These are phyloP conservation scores for Plasmodium yoelii DNA, from an alignment of 169 alveolate genomes.

Conservation along the genomic window DNA sequence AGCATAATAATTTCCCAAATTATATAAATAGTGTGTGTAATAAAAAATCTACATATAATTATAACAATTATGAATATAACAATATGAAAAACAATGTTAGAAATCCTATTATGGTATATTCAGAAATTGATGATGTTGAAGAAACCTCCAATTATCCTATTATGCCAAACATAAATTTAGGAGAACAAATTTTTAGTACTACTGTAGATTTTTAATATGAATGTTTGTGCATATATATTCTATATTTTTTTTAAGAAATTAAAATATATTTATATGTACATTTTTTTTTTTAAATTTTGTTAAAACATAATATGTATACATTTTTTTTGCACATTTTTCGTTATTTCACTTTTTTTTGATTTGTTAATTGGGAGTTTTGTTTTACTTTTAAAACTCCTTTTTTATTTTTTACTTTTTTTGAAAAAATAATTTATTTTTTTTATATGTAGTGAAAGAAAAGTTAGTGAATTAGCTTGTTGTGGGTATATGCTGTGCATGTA, in stretches of 20 bases:
- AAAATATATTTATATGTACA: not conserved
- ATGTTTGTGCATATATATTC: not conserved
- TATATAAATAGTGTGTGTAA: constrained; percentile 1
- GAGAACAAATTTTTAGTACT: constrained; percentile 70
- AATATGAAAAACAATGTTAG: constrained; percentile 5
- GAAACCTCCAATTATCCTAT: constrained; percentile 71
- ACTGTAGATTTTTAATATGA: constrained; percentile 53
- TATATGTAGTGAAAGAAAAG: not conserved
- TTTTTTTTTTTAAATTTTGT: too few species aligned
- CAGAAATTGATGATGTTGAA: constrained; percentile 69
- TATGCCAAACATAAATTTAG: constrained; percentile 49
- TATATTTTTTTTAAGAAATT: not conserved
- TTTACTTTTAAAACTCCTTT: not conserved
- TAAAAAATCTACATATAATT: constrained; percentile 1
- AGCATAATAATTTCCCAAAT: not conserved
- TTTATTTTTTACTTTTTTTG: constrained; percentile 2
- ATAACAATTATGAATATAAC: constrained; percentile 40
- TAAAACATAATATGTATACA: not conserved
- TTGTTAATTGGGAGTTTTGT: not conserved
- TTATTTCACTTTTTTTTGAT: not conserved
- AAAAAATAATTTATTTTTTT: not conserved
- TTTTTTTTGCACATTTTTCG: not conserved
- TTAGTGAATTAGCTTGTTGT: not conserved
- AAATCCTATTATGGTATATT: constrained; percentile 26
- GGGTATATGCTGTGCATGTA: too few species aligned